phyloP scores from a whole-genome alignment of 2,329 filamentous ascomycete genomes.

The Lasiodiplodia sp. region DNA sequence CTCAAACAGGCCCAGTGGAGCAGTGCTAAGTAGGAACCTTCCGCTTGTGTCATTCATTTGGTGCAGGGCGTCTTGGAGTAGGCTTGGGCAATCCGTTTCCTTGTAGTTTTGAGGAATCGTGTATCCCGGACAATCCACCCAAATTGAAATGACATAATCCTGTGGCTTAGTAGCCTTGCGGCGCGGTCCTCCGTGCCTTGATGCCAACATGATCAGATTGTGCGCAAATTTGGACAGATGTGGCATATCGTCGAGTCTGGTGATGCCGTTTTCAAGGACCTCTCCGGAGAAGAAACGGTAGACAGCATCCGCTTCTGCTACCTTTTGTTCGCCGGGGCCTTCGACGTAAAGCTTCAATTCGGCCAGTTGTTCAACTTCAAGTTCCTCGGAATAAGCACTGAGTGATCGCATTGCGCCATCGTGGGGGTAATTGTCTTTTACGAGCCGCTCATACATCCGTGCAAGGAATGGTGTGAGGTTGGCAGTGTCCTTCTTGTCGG shows the following conservation, averaged over 20 bases:
- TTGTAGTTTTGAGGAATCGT: not conserved
- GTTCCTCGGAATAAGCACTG: not conserved
- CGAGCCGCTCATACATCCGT: not conserved
- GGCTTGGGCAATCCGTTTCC: not conserved
- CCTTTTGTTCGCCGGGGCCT: not conserved
- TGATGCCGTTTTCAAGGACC: not conserved
- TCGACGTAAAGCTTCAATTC: not conserved
- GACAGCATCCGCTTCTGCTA: not conserved
- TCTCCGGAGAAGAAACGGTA: not conserved
- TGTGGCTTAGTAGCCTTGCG: not conserved
- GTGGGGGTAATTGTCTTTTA: not conserved
- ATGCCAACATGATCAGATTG: not conserved
- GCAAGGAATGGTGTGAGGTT: not conserved
- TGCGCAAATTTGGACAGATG: not conserved
- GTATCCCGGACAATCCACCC: not conserved
- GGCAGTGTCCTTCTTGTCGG: not conserved
- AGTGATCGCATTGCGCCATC: not conserved
- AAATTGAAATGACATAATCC: not conserved
- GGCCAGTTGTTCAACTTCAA: not conserved
- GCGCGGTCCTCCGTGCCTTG: not conserved
- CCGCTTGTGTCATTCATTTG: not conserved
- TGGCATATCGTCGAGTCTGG: not conserved
- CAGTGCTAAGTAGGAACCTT: not conserved
- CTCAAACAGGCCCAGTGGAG: not conserved
- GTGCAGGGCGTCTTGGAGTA: not conserved